Percentiles rank a stretch among this genome's conserved stretches.
phyloP scores from a whole-genome alignment of 495 filamentous ascomycete genomes.

The Neurospora discreta region DNA sequence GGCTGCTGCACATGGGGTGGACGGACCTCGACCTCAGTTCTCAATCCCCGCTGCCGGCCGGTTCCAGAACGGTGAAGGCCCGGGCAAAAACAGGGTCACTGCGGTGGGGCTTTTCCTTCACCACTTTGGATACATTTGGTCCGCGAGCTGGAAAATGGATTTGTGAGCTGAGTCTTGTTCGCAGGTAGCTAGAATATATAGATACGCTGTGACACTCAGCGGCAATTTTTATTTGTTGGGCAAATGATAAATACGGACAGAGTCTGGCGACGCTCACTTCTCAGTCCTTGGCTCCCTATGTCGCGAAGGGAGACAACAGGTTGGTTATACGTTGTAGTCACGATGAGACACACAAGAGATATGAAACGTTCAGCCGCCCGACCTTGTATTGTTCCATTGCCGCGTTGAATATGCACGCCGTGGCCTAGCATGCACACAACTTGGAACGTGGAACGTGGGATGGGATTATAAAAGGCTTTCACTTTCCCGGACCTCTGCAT shows the following conservation, averaged over 20 bases:
- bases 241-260: neutral
- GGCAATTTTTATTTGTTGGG: neutral
- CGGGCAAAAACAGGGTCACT: neutral
- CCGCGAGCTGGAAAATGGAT: neutral
- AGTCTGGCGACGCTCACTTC: neutral
- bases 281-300: neutral
- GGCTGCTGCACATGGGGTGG: neutral
- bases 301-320: neutral
- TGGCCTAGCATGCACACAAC: neutral
- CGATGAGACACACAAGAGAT: neutral
- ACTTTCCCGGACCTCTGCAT: neutral
- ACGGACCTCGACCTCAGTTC: neutral
- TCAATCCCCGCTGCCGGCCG: neutral
- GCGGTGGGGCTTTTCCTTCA: neutral
- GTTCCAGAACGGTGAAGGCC: neutral
- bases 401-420: neutral
- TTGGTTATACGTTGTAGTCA: neutral
- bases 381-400: neutral
- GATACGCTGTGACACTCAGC: neutral
- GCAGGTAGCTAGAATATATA: neutral
- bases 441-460: neutral
- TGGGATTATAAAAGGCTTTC: neutral
- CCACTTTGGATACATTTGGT: neutral
- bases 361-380: neutral
- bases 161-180: neutral